These are phyloP conservation scores for Blastobotrys arbuscula DNA, from an alignment of 1,139 yeast species.

Conservation along the genomic window DNA sequence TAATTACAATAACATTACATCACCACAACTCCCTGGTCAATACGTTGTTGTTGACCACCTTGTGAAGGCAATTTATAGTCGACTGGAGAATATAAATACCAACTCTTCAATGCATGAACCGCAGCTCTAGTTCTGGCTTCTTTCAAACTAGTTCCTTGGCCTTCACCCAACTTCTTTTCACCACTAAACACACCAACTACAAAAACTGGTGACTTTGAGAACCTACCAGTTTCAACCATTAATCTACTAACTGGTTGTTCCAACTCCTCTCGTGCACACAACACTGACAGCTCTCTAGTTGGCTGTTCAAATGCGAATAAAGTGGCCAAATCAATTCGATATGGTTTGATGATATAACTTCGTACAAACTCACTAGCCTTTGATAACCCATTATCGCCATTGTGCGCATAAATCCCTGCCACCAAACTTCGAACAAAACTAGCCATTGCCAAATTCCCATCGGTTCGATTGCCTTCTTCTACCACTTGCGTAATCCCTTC, in stretches of 20 bases:
- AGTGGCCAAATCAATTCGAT: slow-evolving; percentile 65
- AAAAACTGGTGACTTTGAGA: slow-evolving; percentile 75
- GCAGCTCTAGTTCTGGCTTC: slow-evolving; percentile 94
- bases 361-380: slow-evolving; percentile 60
- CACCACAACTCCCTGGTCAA: slow-evolving; percentile 33
- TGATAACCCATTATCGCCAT: slow-evolving; percentile 51
- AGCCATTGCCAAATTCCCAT: slow-evolving; percentile 40
- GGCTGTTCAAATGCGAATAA: slow-evolving; percentile 83
- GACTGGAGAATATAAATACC: slow-evolving; percentile 85
- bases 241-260: slow-evolving; percentile 74
- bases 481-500: slow-evolving; percentile 39
- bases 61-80: slow-evolving; percentile 60
- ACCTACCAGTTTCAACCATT: slow-evolving; percentile 90
- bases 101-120: slow-evolving; percentile 82
- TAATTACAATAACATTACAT: slow-evolving; percentile 20
- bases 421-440: slow-evolving; percentile 48
- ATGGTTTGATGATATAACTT: slow-evolving; percentile 61
- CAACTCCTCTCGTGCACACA: slow-evolving; percentile 75
- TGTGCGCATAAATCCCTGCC: slow-evolving; percentile 39
- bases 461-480: slow-evolving; percentile 31
- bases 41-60: slow-evolving; percentile 17
- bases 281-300: slow-evolving; percentile 70
- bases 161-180: slow-evolving; percentile 80
- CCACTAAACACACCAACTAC: slow-evolving; percentile 92
- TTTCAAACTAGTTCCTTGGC: slow-evolving; percentile 83